These are phyloP conservation scores for Macroventuria anomochaeta DNA, from an alignment of 2,329 filamentous ascomycete species.

Conservation along the genomic window DNA sequence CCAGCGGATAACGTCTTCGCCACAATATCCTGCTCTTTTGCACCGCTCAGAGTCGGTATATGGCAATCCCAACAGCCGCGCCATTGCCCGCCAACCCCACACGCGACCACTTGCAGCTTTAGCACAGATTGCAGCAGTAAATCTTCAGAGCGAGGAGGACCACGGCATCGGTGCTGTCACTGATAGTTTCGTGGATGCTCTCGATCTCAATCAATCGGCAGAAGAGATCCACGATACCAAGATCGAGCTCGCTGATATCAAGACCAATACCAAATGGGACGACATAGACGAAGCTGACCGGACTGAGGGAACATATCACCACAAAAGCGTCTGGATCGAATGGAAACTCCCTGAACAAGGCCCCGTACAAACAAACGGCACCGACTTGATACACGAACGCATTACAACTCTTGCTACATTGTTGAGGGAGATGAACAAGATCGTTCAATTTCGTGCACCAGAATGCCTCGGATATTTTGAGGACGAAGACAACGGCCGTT, in stretches of 20 bases:
- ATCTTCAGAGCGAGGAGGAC: constrained; percentile 42
- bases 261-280: not conserved
- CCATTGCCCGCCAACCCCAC: not conserved
- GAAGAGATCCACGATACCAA: constrained; percentile 32
- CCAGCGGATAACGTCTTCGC: constrained; percentile 10
- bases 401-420: constrained; percentile 42
- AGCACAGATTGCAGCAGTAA: constrained; percentile 47
- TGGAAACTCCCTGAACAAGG: constrained; percentile 44
- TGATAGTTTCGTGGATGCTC: constrained; percentile 32
- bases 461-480: constrained; percentile 47
- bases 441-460: constrained; percentile 37
- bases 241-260: constrained; percentile 12
- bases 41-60: not conserved
- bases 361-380: constrained; percentile 22
- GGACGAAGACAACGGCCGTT: constrained; percentile 48
- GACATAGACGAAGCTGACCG: constrained; percentile 25
- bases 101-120: constrained; percentile 30
- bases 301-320: constrained; percentile 22
- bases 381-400: constrained; percentile 37
- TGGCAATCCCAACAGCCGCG: not conserved
- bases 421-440: constrained; percentile 26
- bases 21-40: not conserved
- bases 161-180: constrained; percentile 26
- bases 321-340: constrained; percentile 47
- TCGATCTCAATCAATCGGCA: constrained; percentile 31